Percentiles rank a stretch among this genome's conserved stretches.
phyloP scores from a whole-genome alignment of 768 basidiomycete genomes.

The Mycena polygramma region DNA sequence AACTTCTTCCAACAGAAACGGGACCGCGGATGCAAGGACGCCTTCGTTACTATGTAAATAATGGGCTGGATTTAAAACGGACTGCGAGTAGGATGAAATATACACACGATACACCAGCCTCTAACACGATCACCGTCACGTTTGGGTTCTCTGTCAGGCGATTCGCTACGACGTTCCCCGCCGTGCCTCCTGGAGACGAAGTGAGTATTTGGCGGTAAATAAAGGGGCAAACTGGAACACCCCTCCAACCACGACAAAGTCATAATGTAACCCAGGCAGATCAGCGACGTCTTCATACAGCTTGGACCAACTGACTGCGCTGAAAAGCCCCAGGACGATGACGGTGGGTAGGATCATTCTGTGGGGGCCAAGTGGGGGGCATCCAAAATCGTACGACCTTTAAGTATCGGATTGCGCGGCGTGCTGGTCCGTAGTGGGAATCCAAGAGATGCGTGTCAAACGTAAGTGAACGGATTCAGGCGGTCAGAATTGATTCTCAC shows the following conservation, averaged over 20 bases:
- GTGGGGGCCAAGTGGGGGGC: neutral
- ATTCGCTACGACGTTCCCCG: slow-evolving; percentile 28
- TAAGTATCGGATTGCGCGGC: slow-evolving; percentile 4
- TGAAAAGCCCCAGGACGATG: slow-evolving; percentile 13
- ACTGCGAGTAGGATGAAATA: slow-evolving; percentile 10
- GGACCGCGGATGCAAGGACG: slow-evolving; percentile 28
- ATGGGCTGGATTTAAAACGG: neutral
- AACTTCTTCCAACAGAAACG: slow-evolving; percentile 17
- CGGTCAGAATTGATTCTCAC: too few species aligned
- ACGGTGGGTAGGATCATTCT: slow-evolving; percentile 21
- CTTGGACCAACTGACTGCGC: slow-evolving; percentile 24
- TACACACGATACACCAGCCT: slow-evolving; percentile 23
- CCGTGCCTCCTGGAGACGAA: slow-evolving; percentile 26
- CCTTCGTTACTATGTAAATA: slow-evolving; percentile 15
- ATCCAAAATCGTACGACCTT: slow-evolving; percentile 21
- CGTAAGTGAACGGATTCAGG: too few species aligned
- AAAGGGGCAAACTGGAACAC: neutral
- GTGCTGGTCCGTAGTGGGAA: too few species aligned
- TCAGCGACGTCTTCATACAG: slow-evolving; percentile 26
- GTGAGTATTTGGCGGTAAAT: slow-evolving; percentile 13
- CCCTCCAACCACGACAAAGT: slow-evolving; percentile 27
- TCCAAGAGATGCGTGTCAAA: too few species aligned
- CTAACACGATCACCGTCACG: slow-evolving; percentile 23
- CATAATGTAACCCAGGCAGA: slow-evolving; percentile 25
- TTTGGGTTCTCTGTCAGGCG: slow-evolving; percentile 23